Base-by-base conservation (phyloP, 805 yeast genomes). In the Pichia californica region DNA sequence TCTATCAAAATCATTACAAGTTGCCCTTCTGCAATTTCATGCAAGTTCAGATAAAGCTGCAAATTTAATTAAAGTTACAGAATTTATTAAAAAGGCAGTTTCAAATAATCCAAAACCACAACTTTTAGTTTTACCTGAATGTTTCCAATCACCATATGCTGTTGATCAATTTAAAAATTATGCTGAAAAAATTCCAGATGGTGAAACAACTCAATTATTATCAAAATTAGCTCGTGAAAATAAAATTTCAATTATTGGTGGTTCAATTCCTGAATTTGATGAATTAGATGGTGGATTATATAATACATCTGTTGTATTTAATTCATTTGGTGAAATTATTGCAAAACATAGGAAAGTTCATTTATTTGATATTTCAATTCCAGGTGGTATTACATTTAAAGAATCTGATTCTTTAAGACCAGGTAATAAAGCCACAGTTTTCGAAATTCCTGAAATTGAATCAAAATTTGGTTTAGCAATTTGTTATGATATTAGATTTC, bases 91-190 rank as follows among this genome's bases (percentile, higher is more conserved):
- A 19, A 76, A 74, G 44, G 97, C 98, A 1, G 48, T 81, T 33
- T 37, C 44, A 11, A 59, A 69, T 43, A 79, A 82, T 20, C 71
- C 78, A 15, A 57, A 63, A 20, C 76, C 80, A 7, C 84, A 89
- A 54, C 68, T 91, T 33, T 76, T 93, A 10, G 87, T 93, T 51
- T 68, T 93, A 27, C 99, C 99, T 8, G 98, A 93, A 66, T 88
- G 96, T 67, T 91, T 89, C 76, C 93, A 91, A 62, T 86, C 96
- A 1, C 98, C 98, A 3, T 93, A 93, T 59, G 78, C 95, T 0
- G 95, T 88, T 25, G 76, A 77, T 46, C 83, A 89, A 49, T 93
- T 93, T 64, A 77, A 84, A 6, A 80, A 86, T 46, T 91, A 93
- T 59, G 89, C 96, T 3, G 99, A 93, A 62, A 53, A 62, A n/a